These are phyloP conservation scores for Apodospora peruviana DNA, from an alignment of 495 filamentous ascomycete species.

Conservation along the genomic window DNA sequence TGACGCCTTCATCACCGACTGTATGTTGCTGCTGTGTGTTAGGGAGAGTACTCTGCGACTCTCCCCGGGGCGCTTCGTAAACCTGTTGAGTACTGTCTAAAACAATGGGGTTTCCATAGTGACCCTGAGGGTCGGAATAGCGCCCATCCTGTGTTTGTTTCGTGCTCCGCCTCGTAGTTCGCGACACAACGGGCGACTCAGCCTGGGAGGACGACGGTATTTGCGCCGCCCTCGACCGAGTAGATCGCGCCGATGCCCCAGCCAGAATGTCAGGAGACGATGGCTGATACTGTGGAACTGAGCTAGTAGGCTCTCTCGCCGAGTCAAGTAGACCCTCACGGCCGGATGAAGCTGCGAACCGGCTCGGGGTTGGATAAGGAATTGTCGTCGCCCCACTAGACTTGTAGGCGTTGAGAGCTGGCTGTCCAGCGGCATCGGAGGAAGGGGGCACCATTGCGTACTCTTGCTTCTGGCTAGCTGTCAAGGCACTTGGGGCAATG, in stretches of 20 bases:
- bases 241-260: slow-evolving; percentile 5
- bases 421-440: neutral
- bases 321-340: too few species aligned
- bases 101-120: neutral
- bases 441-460: slow-evolving; percentile 16
- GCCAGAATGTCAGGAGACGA: slow-evolving; percentile 18
- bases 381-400: slow-evolving; percentile 23
- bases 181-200: slow-evolving; percentile 3
- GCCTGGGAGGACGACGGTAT: neutral
- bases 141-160: slow-evolving; percentile 3
- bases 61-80: neutral
- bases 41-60: neutral
- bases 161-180: slow-evolving; percentile 8
- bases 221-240: neutral
- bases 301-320: too few species aligned
- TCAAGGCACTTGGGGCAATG: slow-evolving; percentile 20
- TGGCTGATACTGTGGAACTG: neutral
- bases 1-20: too few species aligned
- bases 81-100: neutral
- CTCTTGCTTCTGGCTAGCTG: slow-evolving; percentile 24
- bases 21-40: too few species aligned
- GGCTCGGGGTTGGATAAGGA: slow-evolving; percentile 20
- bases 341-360: slow-evolving; percentile 11
- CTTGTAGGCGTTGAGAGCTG: slow-evolving; percentile 7
- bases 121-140: too few species aligned